phyloP scores from a whole-genome alignment of 2,329 filamentous ascomycete species.

The Thielaviopsis populi region DNA sequence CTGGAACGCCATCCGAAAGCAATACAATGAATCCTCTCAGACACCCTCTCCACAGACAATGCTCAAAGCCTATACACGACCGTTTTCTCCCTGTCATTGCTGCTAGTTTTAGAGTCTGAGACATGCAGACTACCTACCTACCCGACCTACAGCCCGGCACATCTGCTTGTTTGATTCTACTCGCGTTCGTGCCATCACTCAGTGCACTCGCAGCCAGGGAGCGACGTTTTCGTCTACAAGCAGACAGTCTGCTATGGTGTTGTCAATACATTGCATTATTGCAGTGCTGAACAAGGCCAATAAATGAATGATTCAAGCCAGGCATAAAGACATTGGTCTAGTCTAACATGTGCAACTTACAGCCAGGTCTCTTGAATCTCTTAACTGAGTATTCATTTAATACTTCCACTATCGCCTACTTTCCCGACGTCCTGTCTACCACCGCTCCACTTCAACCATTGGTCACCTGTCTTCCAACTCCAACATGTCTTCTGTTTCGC shows the following conservation, averaged over 20 bases:
- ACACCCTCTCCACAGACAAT: neutral
- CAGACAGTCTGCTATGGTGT: neutral
- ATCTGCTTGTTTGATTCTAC: neutral
- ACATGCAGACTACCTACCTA: neutral
- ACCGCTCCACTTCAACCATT: neutral
- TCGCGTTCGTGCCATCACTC: neutral
- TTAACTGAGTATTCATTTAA: conserved; percentile 16
- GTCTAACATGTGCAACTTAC: conserved; percentile 4
- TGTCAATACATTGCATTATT: conserved; percentile 11
- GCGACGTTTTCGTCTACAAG: neutral
- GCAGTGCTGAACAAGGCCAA: conserved; percentile 3
- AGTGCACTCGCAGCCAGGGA: neutral
- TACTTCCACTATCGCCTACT: conserved; percentile 8
- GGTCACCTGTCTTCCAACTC: neutral
- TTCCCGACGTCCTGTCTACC: neutral
- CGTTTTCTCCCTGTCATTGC: neutral
- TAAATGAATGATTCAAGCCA: neutral
- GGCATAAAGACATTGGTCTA: neutral
- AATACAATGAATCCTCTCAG: neutral
- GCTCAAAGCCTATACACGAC: neutral
- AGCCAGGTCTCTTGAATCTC: conserved; percentile 12
- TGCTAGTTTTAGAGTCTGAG: neutral
- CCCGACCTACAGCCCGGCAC: neutral
- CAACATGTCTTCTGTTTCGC: conserved; percentile 16
- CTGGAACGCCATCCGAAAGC: neutral